A percentile compares a stretch with the other conserved stretches of the same genome.
These are phyloP conservation scores for Leccinum sublutescens DNA, from an alignment of 768 basidiomycete species.

Conservation along the genomic window DNA sequence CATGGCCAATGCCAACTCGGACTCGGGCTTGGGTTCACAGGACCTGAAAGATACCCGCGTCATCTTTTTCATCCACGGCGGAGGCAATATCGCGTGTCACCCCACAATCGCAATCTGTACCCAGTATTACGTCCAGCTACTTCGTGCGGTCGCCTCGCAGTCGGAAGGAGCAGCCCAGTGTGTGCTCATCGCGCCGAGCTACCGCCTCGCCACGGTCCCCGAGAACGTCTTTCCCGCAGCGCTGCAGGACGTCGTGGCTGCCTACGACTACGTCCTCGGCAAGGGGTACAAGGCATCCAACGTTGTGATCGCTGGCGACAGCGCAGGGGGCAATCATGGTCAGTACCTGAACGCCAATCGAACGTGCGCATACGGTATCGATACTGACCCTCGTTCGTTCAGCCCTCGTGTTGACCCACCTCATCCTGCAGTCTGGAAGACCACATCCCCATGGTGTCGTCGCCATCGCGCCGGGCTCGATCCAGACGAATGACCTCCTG, in stretches of 20 bases:
- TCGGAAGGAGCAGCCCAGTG: constrained; percentile 1
- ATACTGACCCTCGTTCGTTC: background rate
- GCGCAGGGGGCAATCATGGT: constrained; percentile 28
- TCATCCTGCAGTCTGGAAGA: constrained; percentile 49
- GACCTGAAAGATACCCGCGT: constrained; percentile 3
- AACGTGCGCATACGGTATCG: background rate
- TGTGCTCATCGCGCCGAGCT: constrained; percentile 23
- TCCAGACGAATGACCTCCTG: constrained; percentile 1
- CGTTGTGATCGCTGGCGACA: constrained; percentile 22
- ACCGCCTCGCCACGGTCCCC: constrained; percentile 23
- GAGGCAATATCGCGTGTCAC: constrained; percentile 17
- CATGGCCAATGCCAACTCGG: background rate
- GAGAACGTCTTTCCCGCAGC: constrained; percentile 25
- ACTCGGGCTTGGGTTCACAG: background rate
- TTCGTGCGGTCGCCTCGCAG: constrained; percentile 7
- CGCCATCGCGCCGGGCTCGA: constrained; percentile 47
- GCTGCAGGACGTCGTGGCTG: constrained; percentile 24
- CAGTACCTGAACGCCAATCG: background rate
- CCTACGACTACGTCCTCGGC: constrained; percentile 26
- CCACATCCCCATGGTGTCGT: constrained; percentile 54
- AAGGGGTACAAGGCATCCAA: constrained; percentile 24
- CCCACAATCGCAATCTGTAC: constrained; percentile 10
- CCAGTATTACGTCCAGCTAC: constrained; percentile 7
- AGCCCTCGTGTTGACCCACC: constrained; percentile 27
- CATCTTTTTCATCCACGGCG: constrained; percentile 27